phyloP scores from a whole-genome alignment of 2,329 filamentous ascomycete species.

The Trichophyton simii region DNA sequence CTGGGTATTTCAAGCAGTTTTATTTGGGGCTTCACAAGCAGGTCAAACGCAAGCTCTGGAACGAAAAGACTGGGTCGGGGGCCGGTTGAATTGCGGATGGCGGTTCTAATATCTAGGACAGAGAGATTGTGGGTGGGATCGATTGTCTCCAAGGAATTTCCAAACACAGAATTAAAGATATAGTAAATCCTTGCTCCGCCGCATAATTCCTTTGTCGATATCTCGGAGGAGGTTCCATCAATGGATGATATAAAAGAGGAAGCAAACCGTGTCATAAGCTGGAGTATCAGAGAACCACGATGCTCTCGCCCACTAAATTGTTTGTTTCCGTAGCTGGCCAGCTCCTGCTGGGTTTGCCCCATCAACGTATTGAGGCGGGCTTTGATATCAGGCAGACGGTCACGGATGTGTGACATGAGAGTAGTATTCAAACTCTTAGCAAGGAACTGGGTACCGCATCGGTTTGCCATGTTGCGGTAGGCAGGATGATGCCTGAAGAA shows the following conservation, averaged over 20 bases:
- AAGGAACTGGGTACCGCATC: constrained; percentile 87
- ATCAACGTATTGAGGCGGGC: constrained; percentile 93
- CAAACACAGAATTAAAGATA: constrained; percentile 98
- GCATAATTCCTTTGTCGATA: constrained; percentile 94
- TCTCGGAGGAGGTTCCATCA: constrained; percentile 95
- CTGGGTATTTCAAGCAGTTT: constrained; percentile 90
- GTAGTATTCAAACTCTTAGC: constrained; percentile 92
- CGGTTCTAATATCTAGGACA: constrained; percentile 86
- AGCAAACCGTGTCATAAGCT: constrained; percentile 96
- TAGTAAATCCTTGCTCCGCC: constrained; percentile 94
- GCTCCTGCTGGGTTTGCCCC: constrained; percentile 98
- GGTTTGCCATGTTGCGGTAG: constrained; percentile 86
- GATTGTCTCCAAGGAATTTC: constrained; percentile 88
- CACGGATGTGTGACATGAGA: constrained; percentile 90
- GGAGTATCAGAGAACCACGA: constrained; percentile 82
- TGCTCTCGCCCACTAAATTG: constrained; percentile 97
- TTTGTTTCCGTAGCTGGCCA: constrained; percentile 95
- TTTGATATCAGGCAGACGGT: constrained; percentile 94
- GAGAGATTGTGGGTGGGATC: constrained; percentile 93
- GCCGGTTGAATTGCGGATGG: constrained; percentile 94
- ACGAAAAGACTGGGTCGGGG: constrained; percentile 93
- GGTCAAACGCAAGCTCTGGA: constrained; percentile 91
- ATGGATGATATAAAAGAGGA: constrained; percentile 97
- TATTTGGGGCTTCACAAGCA: constrained; percentile 96
- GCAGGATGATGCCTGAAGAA: constrained; percentile 97